phyloP scores from a whole-genome alignment of 1,284 basidiomycete species.

The Golubevia pallescens region DNA sequence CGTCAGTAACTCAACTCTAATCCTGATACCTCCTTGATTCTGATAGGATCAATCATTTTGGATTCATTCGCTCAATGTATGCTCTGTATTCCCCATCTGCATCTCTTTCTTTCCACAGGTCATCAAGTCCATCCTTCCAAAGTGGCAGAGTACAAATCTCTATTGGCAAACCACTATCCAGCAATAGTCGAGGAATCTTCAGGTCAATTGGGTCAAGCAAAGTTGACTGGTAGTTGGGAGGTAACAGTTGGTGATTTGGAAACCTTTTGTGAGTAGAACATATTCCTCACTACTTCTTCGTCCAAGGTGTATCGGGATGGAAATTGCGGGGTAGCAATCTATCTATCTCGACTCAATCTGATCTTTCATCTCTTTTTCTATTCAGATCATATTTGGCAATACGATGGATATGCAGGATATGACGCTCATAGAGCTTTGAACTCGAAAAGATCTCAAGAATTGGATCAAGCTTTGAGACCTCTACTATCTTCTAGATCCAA shows the following conservation, averaged over 20 bases:
- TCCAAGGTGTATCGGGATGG: too few relatives aligned
- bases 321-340: too few relatives aligned
- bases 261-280: constrained; percentile 43
- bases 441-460: not conserved
- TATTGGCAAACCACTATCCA: constrained; percentile 39
- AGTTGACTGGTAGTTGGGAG: constrained; percentile 48
- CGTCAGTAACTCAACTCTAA: too few relatives aligned
- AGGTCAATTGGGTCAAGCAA: constrained; percentile 7
- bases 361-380: too few relatives aligned
- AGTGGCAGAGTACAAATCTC: constrained; percentile 34
- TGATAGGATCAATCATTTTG: not conserved
- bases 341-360: too few relatives aligned
- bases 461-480: constrained; percentile 16
- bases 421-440: constrained; percentile 15
- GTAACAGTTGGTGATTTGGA: constrained; percentile 55
- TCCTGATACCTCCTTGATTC: not conserved
- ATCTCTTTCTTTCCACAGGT: constrained; percentile 1
- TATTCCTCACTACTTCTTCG: too few relatives aligned
- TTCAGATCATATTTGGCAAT: constrained; percentile 57
- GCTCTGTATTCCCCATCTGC: not conserved
- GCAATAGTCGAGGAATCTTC: constrained; percentile 24
- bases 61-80: not conserved
- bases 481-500: constrained; percentile 39
- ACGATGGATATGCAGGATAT: constrained; percentile 54
- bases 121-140: constrained; percentile 43